phyloP scores from a whole-genome alignment of 2,329 filamentous ascomycete species.

The Esteya vermicola region DNA sequence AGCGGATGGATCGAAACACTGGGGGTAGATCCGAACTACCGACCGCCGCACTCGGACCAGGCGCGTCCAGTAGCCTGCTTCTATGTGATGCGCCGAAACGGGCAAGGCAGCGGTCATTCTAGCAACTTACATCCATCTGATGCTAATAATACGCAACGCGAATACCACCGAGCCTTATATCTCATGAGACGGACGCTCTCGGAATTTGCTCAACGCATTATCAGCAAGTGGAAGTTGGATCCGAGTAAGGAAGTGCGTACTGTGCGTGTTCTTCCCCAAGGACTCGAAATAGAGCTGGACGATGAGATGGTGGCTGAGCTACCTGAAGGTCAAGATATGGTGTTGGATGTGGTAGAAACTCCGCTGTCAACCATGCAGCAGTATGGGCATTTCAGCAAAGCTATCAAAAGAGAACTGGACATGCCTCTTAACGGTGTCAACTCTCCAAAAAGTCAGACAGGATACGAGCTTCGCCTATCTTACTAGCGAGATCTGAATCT shows the following conservation, averaged over 20 bases:
- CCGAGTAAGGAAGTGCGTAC: conserved; percentile 54
- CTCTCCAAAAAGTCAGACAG: conserved; percentile 17
- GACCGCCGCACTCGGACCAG: conserved; percentile 55
- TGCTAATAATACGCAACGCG: conserved; percentile 15
- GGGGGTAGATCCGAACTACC: conserved; percentile 77
- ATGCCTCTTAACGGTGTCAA: conserved; percentile 38
- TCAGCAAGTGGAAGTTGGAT: conserved; percentile 70
- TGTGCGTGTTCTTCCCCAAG: conserved; percentile 57
- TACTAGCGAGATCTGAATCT: conserved; percentile 23
- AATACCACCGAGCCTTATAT: conserved; percentile 76
- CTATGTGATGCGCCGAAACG: conserved; percentile 51
- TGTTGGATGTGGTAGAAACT: conserved; percentile 46
- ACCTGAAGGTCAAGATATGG: conserved; percentile 85
- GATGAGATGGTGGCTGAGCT: conserved; percentile 78
- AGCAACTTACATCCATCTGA: background rate
- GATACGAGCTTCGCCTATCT: conserved; percentile 30
- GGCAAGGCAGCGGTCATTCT: conserved; percentile 17
- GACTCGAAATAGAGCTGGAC: conserved; percentile 74
- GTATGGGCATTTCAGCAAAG: background rate
- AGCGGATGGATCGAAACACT: conserved; percentile 82
- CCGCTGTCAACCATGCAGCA: conserved; percentile 17
- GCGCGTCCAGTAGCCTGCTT: conserved; percentile 75
- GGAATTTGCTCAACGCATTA: conserved; percentile 60
- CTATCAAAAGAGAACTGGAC: conserved; percentile 44
- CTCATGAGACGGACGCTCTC: conserved; percentile 60